Percentiles rank a stretch among this genome's conserved stretches.
phyloP scores from a whole-genome alignment of 2,329 filamentous ascomycete species.

The Elsinoe perseae region DNA sequence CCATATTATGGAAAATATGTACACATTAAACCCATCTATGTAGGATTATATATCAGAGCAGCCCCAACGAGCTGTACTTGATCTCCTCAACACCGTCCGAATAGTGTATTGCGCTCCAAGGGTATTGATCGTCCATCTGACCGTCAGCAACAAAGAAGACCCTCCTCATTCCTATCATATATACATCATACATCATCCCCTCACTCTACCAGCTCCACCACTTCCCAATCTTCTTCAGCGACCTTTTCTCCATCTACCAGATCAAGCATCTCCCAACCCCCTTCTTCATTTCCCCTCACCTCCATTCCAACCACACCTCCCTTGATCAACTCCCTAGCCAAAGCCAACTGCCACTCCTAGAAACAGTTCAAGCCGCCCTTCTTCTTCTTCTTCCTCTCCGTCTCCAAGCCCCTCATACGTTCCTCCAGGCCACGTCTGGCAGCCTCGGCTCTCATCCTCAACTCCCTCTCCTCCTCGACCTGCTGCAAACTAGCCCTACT shows the following conservation, averaged over 20 bases:
- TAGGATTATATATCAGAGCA: background rate
- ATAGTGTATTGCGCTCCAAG: background rate
- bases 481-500: slow-evolving; percentile 66
- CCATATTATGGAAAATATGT: background rate
- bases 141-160: background rate
- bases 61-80: background rate
- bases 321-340: background rate
- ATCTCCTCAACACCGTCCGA: background rate
- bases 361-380: slow-evolving; percentile 97
- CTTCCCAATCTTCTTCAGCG: background rate
- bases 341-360: slow-evolving; percentile 41
- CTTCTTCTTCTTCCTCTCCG: slow-evolving; percentile 84
- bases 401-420: slow-evolving; percentile 67
- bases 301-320: background rate
- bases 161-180: background rate
- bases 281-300: background rate
- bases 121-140: background rate
- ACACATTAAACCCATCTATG: background rate
- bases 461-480: slow-evolving; percentile 93
- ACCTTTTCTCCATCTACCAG: background rate
- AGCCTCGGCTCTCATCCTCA: slow-evolving; percentile 80
- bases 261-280: background rate
- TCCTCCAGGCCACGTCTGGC: slow-evolving; percentile 85
- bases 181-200: background rate
- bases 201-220: background rate